These are phyloP conservation scores for Balakata baccata DNA, from an alignment of 345 rosid genomes.

Conservation along the genomic window DNA sequence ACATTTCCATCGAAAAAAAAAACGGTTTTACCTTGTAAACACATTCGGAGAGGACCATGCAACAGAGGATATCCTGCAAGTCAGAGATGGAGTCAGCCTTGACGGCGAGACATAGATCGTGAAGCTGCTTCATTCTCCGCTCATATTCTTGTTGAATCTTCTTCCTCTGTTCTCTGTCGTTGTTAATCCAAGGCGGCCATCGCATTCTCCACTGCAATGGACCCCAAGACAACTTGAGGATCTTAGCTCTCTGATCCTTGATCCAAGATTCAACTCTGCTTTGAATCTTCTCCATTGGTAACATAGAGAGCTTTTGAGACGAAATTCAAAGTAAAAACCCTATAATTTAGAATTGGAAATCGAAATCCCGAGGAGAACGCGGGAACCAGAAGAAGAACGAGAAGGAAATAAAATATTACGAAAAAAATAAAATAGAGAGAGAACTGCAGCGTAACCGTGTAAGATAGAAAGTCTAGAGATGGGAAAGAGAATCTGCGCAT, in stretches of 20 bases:
- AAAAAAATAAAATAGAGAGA: background rate
- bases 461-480: background rate
- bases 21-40: conserved; percentile 64
- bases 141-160: conserved; percentile 72
- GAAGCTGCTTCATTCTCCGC: conserved; percentile 65
- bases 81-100: conserved; percentile 82
- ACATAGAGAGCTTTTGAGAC: background rate
- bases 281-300: conserved; percentile 59
- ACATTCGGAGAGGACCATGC: conserved; percentile 96
- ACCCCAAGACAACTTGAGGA: conserved; percentile 73
- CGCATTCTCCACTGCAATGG: conserved; percentile 69
- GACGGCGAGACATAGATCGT: conserved; percentile 69
- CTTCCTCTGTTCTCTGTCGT: conserved; percentile 50
- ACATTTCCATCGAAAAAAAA: background rate
- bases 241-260: conserved; percentile 74
- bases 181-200: conserved; percentile 76
- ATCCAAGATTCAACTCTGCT: conserved; percentile 81
- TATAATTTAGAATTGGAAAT: background rate
- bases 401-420: background rate
- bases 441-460: background rate
- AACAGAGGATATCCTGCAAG: conserved; percentile 84
- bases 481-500: conserved; percentile 8
- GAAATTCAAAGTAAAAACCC: background rate
- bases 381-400: background rate
- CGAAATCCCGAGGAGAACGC: background rate